Evolutionary conservation across 2,329 filamentous ascomycete genomes (phyloP).

Genomic region (Fusarium sterilihyphosum): DNA sequence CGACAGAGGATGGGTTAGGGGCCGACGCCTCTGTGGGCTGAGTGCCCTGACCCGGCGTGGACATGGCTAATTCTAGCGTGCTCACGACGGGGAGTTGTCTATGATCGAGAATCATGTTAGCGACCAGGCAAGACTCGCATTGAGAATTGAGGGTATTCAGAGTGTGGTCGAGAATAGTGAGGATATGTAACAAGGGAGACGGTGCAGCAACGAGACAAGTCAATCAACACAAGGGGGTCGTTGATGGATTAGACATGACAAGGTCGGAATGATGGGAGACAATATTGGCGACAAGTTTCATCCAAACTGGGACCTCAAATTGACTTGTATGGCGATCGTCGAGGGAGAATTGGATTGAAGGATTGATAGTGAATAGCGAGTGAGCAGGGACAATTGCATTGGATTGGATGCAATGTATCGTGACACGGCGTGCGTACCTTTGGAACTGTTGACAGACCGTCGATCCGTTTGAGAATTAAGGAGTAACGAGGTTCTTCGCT

Average conservation of each 20-base stretch:
- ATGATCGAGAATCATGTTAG: constrained; percentile 49
- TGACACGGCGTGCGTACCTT: constrained; percentile 38
- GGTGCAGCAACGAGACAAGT: constrained; percentile 8
- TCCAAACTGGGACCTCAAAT: background rate
- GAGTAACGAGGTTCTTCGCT: constrained; percentile 17
- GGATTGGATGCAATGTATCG: constrained; percentile 22
- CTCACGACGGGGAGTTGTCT: constrained; percentile 42
- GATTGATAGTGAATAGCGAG: constrained; percentile 10
- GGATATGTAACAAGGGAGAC: constrained; percentile 12
- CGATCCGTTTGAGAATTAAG: constrained; percentile 4
- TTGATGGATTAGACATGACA: constrained; percentile 9
- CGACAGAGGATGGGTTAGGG: constrained; percentile 19
- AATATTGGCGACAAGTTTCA: constrained; percentile 21
- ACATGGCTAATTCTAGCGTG: constrained; percentile 48
- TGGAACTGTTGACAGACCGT: constrained; percentile 13
- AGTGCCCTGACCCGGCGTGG: constrained; percentile 37
- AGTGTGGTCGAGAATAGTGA: constrained; percentile 1
- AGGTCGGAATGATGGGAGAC: constrained; percentile 25
- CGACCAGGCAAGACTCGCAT: constrained; percentile 23
- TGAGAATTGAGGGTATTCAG: constrained; percentile 1
- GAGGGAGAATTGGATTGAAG: constrained; percentile 10
- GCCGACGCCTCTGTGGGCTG: constrained; percentile 36
- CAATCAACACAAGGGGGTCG: constrained; percentile 24
- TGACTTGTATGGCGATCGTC: constrained; percentile 10
- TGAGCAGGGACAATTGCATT: constrained; percentile 6